Percentiles rank a stretch among this genome's conserved stretches.
Conservation (phyloP, 148 eudicot genomes). For the Selenicereus undatus region DNA sequence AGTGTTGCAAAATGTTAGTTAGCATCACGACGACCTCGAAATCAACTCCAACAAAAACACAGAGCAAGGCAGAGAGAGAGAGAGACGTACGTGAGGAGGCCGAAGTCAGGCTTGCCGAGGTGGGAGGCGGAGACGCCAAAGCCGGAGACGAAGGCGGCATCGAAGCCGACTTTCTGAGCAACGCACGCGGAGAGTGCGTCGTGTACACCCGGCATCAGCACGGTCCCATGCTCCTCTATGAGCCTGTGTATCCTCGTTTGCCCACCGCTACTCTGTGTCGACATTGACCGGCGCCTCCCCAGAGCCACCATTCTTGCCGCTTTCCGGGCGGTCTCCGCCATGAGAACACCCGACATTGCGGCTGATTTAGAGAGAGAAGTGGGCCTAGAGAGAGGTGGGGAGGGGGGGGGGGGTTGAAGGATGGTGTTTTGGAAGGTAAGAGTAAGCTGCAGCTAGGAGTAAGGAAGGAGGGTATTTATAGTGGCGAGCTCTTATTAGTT, state of each 20-base stretch:
- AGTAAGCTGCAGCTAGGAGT: no score
- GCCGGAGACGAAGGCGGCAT: background rate
- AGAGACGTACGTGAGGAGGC: constrained; percentile 19
- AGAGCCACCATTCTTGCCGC: background rate
- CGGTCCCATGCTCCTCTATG: background rate
- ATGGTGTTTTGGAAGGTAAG: no score
- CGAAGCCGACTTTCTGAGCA: background rate
- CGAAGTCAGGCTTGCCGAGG: constrained; percentile 23
- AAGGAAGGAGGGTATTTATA: no score
- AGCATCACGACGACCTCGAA: no score
- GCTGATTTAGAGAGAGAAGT: no score
- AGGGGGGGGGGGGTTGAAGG: background rate
- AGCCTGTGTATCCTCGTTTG: background rate
- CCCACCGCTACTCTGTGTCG: background rate
- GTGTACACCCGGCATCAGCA: background rate
- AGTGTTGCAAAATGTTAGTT: no score
- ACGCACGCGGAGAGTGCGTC: background rate
- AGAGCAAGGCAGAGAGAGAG: background rate
- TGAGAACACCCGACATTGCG: background rate
- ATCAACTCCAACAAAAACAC: no score
- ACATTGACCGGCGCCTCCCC: background rate
- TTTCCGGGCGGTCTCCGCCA: background rate
- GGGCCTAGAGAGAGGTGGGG: background rate
- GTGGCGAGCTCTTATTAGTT: no score
- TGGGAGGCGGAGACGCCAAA: constrained; percentile 16